Percentiles rank a stretch among this genome's conserved stretches.
phyloP scores from a whole-genome alignment of 495 filamentous ascomycete genomes.

The Lindgomyces ingoldianus region DNA sequence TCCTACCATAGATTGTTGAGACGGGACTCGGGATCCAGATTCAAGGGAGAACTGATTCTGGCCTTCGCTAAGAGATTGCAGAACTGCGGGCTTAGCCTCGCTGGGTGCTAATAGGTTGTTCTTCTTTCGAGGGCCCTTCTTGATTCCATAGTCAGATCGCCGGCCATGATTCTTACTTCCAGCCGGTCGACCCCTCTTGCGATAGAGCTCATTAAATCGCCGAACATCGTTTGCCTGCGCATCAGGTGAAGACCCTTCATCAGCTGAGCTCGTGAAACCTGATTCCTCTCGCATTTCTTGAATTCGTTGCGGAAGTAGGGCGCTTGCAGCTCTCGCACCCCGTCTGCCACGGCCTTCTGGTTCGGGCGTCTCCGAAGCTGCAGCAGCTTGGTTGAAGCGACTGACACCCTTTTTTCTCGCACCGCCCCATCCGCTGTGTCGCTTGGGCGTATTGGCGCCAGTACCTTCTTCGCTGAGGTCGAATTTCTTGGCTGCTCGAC shows the following conservation, averaged over 20 bases:
- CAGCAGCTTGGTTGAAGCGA: constrained; percentile 8
- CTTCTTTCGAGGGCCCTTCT: constrained; percentile 44
- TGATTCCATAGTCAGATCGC: constrained; percentile 44
- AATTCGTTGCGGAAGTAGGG: constrained; percentile 36
- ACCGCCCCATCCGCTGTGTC: constrained; percentile 33
- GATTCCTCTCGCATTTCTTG: constrained; percentile 45
- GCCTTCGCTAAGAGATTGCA: constrained; percentile 33
- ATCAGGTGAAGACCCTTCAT: constrained; percentile 27
- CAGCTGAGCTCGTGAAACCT: constrained; percentile 33
- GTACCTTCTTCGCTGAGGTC: constrained; percentile 26
- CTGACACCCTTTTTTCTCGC: constrained; percentile 35
- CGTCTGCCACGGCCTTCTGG: constrained; percentile 28
- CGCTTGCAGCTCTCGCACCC: constrained; percentile 18
- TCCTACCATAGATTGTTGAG: background rate
- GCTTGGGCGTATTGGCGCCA: constrained; percentile 18
- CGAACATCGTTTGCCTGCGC: constrained; percentile 4
- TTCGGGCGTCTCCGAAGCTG: constrained; percentile 35
- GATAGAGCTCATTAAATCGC: constrained; percentile 2
- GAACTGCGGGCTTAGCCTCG: constrained; percentile 6
- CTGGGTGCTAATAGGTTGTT: background rate
- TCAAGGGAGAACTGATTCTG: constrained; percentile 35
- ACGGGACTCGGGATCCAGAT: constrained; percentile 4
- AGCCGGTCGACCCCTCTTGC: constrained; percentile 40
- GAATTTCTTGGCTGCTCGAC: constrained; percentile 31
- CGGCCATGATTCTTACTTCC: constrained; percentile 44